Evolutionary conservation across 2,329 filamentous ascomycete species (phyloP), one percentile per base, ranked within the genome.

Genomic region (Aureobasidium zeae): DNA sequence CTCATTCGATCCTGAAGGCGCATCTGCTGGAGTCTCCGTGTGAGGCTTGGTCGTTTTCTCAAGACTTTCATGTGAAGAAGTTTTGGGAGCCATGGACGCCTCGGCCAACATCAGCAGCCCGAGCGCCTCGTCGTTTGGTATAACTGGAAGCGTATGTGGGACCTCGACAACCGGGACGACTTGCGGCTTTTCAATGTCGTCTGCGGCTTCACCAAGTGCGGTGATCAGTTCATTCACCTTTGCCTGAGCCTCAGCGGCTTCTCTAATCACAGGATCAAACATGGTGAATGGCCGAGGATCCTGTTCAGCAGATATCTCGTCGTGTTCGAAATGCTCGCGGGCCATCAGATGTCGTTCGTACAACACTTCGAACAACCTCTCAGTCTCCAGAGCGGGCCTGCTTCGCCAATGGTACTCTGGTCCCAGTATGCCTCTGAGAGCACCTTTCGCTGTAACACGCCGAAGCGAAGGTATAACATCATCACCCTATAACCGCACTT

Each of bases 81-180:
- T 31, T 10, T 21, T 33, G 17, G 15, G 7, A n/a, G 55, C 52
- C 24, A 53, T 50, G 11, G 61, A 62, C 10, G 61, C 44, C 10
- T 60, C 55, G 19, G 61, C 63, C 42, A 66, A 56, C 37, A 63
- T 45, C 49, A 60, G 59, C 22, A 70, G 53, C 17, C 63, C 61
- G 20, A 57, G 48, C 4, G 66, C 66, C 38, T 66, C 55, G 19
- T 64, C 63, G 48, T 69, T 69, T 2, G 60, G 57, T 45, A 68
- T 57, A 16, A 59, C 44, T 30, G 47, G 37, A 20, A 52, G 46
- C 9, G 45, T 36, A 3, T 48, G 45, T 28, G 50, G 36, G 13
- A 58, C 44, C 11, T 41, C 20, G 15, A 32, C 13, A 17, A 38
- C 20, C 16, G 52, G 50, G 10, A 42, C 37, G 3, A 49, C 45